These are phyloP conservation scores for Trichoderma pleuroti DNA, from an alignment of 2,329 filamentous ascomycete genomes.

Conservation along the genomic window DNA sequence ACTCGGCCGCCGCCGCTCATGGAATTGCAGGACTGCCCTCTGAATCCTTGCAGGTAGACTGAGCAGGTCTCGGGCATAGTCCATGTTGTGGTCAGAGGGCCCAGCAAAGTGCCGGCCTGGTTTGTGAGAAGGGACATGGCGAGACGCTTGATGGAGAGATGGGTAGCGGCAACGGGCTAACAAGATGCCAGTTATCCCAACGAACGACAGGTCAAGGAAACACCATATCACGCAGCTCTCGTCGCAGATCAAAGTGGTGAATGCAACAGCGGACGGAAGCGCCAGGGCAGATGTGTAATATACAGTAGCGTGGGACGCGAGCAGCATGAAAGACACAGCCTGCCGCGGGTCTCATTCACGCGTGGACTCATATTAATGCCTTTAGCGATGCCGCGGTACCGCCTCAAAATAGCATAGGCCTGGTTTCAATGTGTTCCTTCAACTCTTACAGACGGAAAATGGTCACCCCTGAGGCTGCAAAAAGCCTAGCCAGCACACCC, in stretches of 20 bases:
- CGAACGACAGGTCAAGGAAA: background rate
- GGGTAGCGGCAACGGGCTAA: background rate
- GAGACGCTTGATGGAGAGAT: constrained; percentile 3
- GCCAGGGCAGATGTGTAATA: background rate
- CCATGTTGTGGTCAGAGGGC: constrained; percentile 28
- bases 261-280: background rate
- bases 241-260: background rate
- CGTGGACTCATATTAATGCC: background rate
- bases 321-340: background rate
- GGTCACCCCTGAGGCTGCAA: background rate
- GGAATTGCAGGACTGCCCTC: constrained; percentile 26
- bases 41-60: constrained; percentile 25
- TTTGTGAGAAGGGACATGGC: constrained; percentile 22
- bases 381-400: background rate
- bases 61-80: constrained; percentile 24
- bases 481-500: background rate
- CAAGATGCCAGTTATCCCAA: background rate
- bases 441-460: background rate
- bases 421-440: background rate
- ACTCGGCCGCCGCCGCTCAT: constrained; percentile 10
- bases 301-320: background rate
- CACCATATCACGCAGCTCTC: background rate
- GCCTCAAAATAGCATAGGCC: background rate
- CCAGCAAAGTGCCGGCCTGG: constrained; percentile 22
- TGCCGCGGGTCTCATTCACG: background rate